These are phyloP conservation scores for Psidium guajava DNA, from an alignment of 345 rosid genomes.

Conservation along the genomic window DNA sequence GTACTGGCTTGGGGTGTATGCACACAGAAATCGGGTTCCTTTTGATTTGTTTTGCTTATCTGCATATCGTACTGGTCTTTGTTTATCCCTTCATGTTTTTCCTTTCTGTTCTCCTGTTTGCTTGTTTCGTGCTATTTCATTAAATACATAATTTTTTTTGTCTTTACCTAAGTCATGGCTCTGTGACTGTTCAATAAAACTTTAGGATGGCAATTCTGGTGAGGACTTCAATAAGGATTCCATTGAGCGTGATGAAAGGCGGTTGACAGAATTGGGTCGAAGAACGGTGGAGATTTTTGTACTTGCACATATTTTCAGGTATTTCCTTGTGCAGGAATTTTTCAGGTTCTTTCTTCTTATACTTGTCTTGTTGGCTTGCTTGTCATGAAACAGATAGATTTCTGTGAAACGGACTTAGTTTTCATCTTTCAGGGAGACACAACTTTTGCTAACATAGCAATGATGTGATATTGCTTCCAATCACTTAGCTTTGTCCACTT, in stretches of 20 bases:
- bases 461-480: background rate
- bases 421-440: background rate
- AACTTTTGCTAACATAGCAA: background rate
- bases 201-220: conserved; percentile 70
- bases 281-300: conserved; percentile 86
- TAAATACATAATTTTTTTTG: background rate
- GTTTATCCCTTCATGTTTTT: background rate
- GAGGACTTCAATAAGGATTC: conserved; percentile 76
- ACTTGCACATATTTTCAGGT: conserved; percentile 90
- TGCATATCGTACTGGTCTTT: background rate
- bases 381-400: background rate
- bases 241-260: conserved; percentile 77
- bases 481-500: background rate
- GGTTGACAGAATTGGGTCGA: conserved; percentile 84
- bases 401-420: background rate
- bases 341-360: background rate
- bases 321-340: background rate
- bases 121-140: background rate
- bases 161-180: background rate
- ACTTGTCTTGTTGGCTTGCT: background rate
- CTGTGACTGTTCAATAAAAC: background rate
- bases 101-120: background rate
- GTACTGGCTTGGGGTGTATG: background rate
- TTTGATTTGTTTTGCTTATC: background rate
- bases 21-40: background rate